Conservation (phyloP, 441 rosid species). For the Populus trichocarpa region DNA sequence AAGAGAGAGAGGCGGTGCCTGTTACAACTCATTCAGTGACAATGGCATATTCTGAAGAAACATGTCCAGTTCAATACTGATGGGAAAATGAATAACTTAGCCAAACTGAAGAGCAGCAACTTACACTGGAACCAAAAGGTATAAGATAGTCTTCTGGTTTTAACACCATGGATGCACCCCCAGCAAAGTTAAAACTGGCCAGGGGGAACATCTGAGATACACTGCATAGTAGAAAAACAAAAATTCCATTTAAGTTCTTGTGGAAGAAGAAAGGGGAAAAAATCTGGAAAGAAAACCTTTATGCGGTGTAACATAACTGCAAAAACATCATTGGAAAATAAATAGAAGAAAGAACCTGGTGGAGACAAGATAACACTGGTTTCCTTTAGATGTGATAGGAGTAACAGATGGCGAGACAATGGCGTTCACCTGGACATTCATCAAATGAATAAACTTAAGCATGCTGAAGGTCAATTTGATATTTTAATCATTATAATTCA, state of each 20-base stretch:
- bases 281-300: not conserved
- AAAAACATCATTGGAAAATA: not conserved
- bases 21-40: conserved; percentile 3
- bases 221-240: conserved; percentile 37
- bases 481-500: not conserved
- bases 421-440: conserved; percentile 50
- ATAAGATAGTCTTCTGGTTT: conserved; percentile 79
- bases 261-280: not conserved
- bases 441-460: conserved; percentile 15
- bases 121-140: conserved; percentile 62
- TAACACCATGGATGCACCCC: conserved; percentile 71
- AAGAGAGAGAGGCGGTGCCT: not conserved
- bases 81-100: not conserved
- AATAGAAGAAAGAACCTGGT: conserved; percentile 45
- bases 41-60: conserved; percentile 1
- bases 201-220: conserved; percentile 61
- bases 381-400: conserved; percentile 57
- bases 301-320: not conserved
- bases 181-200: conserved; percentile 83
- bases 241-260: conserved; percentile 11
- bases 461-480: not conserved
- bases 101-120: conserved; percentile 25
- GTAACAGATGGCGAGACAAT: conserved; percentile 59
- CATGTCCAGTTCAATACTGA: conserved; percentile 1
- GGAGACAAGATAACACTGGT: conserved; percentile 75